Evolutionary conservation across 805 yeast species (phyloP), one percentile per base, ranked within the genome.

Genomic region (Wickerhamomyces alni): DNA sequence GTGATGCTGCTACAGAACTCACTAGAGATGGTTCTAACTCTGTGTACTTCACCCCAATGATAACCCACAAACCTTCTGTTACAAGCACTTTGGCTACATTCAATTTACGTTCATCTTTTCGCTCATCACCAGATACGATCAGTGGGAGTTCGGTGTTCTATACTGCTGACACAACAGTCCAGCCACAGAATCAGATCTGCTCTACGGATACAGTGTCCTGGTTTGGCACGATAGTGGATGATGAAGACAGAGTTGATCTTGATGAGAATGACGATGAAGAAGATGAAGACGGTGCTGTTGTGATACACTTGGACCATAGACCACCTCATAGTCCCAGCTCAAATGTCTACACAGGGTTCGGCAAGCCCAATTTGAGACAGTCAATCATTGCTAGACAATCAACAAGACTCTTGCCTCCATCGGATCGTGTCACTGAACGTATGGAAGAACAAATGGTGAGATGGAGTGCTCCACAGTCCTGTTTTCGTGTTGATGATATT

Each of bases 371-470:
- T 1, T 32, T 63, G 8, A 50, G 64, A 35, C 51, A 55, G n/a
- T 40, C 54, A 15, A 55, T 62, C 3, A 43, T 51, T 8, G 37
- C 50, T 9, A 41, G 61, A 24, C 65, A 62, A 43, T 54, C 57
- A 4, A 37, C 49, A 12, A 43, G 70, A 35, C 17, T 52, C 2
- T 46, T 52, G 24, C 66, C 66, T 1, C 35, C 49, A 4, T 36
- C 38, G 15, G 55, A 49, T 39, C 44, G 51, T 32, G 39, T 61
- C 7, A 42, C 52, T 22, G 58, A 55, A 10, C 42, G 46, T 29
- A 62, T 65, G 69, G 70, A 65, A 38, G 64, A 62, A 10, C 52
- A 59, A 34, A 42, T 66, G 28, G 49, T 61, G 1, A 51, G 69
- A 19, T 66, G 66, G 65, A 52, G 61, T 30, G 55, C 66, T 3